Base-by-base conservation (phyloP, 352 stramenopile species). In the Globisporangium acanthophoron region DNA sequence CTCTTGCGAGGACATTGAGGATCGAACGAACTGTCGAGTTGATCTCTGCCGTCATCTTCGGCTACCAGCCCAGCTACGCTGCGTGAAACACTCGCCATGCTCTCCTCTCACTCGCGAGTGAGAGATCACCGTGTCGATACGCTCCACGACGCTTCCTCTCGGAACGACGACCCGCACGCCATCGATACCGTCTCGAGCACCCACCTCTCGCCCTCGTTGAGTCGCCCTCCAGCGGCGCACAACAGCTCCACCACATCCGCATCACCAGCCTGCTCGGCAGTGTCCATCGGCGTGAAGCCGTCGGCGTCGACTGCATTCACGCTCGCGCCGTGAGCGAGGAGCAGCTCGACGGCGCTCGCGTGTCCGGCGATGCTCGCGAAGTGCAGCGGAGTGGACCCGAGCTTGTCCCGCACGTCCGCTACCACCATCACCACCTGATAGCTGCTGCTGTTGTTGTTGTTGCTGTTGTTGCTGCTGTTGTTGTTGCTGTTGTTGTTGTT, bases 311-410 rank as follows among this genome's bases (percentile, higher is more conserved):
- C 43, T 3, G 52, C 56, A 52, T 72, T 67, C 7, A n/a, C 37
- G 39, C 46, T 50, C 20, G 40, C 40, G 18, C 52, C 52, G n/a
- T 5, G 33, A 18, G 12, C 52, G 24, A 58, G 40, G 24, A 58
- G 52, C 24, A 35, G n/a, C 29, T 48, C 20, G 39, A 58, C 20
- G 8, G 41, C 24, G 13, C 18, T 24, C n/a, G 11, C 18, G 20
- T 16, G 18, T 9, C 37, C 51, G 5, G 21, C 13, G 9, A 33
- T 29, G 0, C 55, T 56, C 13, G 63, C 59, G 51, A 59, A 68
- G 48, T 69, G 65, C 8, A 74, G 48, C 47, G 67, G 67, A 46
- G 62, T 65, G 31, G 65, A 39, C 2, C 62, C 66, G 37, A 55
- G 55, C 21, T 52, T 52, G 24, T 29, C 33, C 24, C 29, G 13